phyloP scores from a whole-genome alignment of 2,329 filamentous ascomycete genomes.

The Exophiala lecanii-corni region DNA sequence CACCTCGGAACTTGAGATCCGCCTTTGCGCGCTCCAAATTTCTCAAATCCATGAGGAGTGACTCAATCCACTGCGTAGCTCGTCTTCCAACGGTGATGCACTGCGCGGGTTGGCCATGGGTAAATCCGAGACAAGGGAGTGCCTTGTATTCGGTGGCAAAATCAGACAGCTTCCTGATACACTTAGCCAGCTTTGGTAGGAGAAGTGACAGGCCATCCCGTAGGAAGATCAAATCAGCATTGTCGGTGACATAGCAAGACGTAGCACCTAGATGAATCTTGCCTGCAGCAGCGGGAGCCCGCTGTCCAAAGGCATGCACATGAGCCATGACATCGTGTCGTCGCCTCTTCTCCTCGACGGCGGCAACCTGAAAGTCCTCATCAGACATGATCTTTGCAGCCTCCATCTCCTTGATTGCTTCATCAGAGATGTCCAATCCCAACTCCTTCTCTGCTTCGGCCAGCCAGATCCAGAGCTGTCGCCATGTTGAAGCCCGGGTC shows the following conservation, averaged over 20 bases:
- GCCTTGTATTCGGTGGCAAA: constrained; percentile 72
- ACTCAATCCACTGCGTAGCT: constrained; percentile 70
- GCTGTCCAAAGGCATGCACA: constrained; percentile 69
- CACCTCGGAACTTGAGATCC: constrained; percentile 70
- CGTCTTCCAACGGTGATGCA: constrained; percentile 64
- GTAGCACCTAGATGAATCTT: constrained; percentile 76
- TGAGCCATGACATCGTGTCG: constrained; percentile 64
- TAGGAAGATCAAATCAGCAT: constrained; percentile 70
- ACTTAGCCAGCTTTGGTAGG: constrained; percentile 70
- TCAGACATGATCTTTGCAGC: constrained; percentile 71
- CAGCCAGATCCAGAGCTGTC: constrained; percentile 78
- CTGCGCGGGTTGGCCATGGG: constrained; percentile 59
- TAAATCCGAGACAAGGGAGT: constrained; percentile 70
- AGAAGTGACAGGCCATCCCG: constrained; percentile 71
- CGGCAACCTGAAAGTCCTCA: constrained; percentile 68
- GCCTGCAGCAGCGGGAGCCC: constrained; percentile 70
- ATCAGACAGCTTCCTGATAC: constrained; percentile 66
- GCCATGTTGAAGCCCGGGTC: constrained; percentile 71
- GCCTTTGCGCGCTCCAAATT: constrained; percentile 65
- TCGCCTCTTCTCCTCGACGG: constrained; percentile 69
- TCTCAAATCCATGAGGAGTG: constrained; percentile 69
- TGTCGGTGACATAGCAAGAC: constrained; percentile 61
- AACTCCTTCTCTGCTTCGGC: constrained; percentile 79
- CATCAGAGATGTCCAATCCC: constrained; percentile 67
- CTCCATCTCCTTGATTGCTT: constrained; percentile 73